Evolutionary conservation across 2,329 filamentous ascomycete species (phyloP).

Genomic region (Exophiala sp.): DNA sequence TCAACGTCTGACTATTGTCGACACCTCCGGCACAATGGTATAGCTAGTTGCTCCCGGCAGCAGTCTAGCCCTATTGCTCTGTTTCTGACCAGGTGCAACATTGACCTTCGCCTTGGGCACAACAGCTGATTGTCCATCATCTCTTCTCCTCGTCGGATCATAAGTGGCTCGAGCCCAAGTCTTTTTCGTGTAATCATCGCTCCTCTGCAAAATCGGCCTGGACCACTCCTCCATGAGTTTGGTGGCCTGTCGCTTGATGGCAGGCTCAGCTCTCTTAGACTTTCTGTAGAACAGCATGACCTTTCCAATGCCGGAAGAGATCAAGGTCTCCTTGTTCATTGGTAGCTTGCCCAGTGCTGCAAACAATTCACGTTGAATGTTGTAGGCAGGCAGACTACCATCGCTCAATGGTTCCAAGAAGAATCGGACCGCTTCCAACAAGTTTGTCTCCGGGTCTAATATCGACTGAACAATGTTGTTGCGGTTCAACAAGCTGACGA

Average conservation of each 20-base stretch:
- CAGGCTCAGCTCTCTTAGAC: conserved; percentile 81
- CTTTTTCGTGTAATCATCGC: conserved; percentile 90
- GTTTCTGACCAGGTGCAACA: conserved; percentile 27
- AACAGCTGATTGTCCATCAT: conserved; percentile 40
- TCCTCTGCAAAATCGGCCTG: conserved; percentile 85
- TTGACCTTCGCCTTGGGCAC: conserved; percentile 38
- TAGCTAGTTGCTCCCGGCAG: conserved; percentile 60
- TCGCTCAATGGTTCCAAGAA: conserved; percentile 95
- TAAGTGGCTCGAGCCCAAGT: conserved; percentile 57
- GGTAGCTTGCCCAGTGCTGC: conserved; percentile 73
- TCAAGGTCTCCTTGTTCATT: conserved; percentile 83
- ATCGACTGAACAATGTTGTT: conserved; percentile 78
- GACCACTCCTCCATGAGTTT: conserved; percentile 94
- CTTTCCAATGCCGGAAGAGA: conserved; percentile 92
- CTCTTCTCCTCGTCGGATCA: conserved; percentile 46
- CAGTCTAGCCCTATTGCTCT: conserved; percentile 55
- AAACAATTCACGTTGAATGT: conserved; percentile 94
- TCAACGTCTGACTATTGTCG: conserved; percentile 13
- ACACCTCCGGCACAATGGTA: conserved; percentile 55
- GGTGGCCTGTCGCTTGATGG: conserved; percentile 92
- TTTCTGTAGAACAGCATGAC: conserved; percentile 96
- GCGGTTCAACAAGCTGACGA: conserved; percentile 81
- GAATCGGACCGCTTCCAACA: conserved; percentile 91
- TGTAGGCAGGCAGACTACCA: conserved; percentile 90
- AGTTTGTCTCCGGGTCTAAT: conserved; percentile 90